These are phyloP conservation scores for Hysterium pulicare DNA, from an alignment of 2,329 filamentous ascomycete species.

Conservation along the genomic window DNA sequence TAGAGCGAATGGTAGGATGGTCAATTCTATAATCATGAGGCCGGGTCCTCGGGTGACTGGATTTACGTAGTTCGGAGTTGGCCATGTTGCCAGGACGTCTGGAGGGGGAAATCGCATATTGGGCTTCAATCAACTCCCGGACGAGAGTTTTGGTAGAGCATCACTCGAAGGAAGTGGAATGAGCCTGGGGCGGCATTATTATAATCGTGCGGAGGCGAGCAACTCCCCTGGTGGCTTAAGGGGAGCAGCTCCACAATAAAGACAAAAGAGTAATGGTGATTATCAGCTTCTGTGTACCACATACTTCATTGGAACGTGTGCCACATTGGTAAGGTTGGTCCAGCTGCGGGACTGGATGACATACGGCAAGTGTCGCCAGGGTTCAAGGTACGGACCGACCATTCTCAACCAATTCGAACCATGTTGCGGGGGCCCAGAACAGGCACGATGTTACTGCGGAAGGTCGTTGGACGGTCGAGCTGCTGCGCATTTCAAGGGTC, in stretches of 20 bases:
- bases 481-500: neutral
- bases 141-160: conserved; percentile 4
- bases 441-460: neutral
- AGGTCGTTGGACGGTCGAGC: conserved; percentile 7
- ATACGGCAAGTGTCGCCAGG: conserved; percentile 3
- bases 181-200: conserved; percentile 1
- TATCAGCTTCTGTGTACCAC: neutral
- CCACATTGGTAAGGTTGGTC: neutral
- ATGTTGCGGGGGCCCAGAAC: conserved; percentile 2
- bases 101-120: conserved; percentile 32
- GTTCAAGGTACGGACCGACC: conserved; percentile 4
- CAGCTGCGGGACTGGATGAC: conserved; percentile 4
- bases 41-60: conserved; percentile 41
- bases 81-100: conserved; percentile 38
- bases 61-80: conserved; percentile 43
- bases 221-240: neutral
- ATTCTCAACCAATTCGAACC: conserved; percentile 1
- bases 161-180: conserved; percentile 1
- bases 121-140: conserved; percentile 4
- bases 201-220: conserved; percentile 1
- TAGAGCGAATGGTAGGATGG: conserved; percentile 34
- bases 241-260: conserved; percentile 6
- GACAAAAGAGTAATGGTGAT: conserved; percentile 2
- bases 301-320: neutral
- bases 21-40: conserved; percentile 40